Conservation (phyloP, 768 basidiomycete species). For the Kwoniella mangroviensis region DNA sequence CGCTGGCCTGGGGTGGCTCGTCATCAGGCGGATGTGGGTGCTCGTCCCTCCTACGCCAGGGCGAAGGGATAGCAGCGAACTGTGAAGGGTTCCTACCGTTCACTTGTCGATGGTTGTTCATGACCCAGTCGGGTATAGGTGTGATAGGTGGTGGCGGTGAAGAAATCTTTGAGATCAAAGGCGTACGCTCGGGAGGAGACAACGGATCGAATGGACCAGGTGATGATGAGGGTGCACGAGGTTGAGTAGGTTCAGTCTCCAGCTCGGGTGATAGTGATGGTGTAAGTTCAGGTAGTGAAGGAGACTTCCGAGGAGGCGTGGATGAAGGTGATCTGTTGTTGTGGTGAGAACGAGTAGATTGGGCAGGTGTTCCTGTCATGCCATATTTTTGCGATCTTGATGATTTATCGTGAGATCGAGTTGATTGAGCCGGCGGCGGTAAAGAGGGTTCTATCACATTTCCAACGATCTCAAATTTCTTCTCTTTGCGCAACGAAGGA, state of each 20-base stretch:
- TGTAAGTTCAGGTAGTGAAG: neutral
- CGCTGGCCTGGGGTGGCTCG: conserved; percentile 1
- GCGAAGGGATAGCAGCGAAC: conserved; percentile 21
- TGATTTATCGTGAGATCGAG: neutral
- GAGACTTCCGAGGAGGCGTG: neutral
- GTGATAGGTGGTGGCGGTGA: conserved; percentile 25
- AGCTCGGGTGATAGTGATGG: conserved; percentile 3
- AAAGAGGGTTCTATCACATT: neutral
- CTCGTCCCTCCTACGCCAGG: conserved; percentile 24
- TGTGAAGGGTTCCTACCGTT: conserved; percentile 28
- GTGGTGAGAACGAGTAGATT: neutral
- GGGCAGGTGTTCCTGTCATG: neutral
- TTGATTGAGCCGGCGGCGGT: conserved; percentile 3
- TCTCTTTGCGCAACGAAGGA: neutral
- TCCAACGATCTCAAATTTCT: neutral
- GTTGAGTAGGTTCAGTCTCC: conserved; percentile 6
- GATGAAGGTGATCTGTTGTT: neutral
- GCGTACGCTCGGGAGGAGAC: neutral
- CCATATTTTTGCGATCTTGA: too few relatives aligned
- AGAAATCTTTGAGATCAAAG: conserved; percentile 1
- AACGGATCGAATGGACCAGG: neutral
- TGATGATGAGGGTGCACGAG: neutral
- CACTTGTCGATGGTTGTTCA: conserved; percentile 28
- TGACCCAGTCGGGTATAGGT: conserved; percentile 32
- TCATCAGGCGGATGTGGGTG: neutral